Evolutionary conservation across 140 eudicot genomes (phyloP).

Genomic region (Stevia rebaudiana): DNA sequence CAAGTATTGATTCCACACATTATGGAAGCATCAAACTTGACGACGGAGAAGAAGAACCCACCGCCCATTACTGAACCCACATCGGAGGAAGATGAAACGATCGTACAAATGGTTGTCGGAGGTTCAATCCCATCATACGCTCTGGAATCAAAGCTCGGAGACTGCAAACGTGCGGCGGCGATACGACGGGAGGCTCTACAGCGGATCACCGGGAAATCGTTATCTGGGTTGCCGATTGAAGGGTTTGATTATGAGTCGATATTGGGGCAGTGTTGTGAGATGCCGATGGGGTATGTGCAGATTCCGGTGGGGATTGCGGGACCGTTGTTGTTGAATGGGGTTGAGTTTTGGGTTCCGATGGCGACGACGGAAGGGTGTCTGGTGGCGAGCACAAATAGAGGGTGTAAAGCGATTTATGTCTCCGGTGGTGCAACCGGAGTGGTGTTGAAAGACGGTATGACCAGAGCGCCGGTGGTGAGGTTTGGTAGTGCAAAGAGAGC

Average conservation of each 20-base stretch:
- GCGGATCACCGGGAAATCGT: constrained; percentile 17
- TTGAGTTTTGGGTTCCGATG: constrained; percentile 28
- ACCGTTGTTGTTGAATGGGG: constrained; percentile 31
- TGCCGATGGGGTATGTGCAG: constrained; percentile 43
- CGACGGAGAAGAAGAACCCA: constrained; percentile 2
- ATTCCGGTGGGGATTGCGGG: constrained; percentile 42
- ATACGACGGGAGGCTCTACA: constrained; percentile 25
- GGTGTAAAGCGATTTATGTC: constrained; percentile 30
- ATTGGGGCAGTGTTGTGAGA: constrained; percentile 40
- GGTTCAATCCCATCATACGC: constrained; percentile 20
- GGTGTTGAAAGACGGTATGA: constrained; percentile 33
- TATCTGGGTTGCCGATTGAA: constrained; percentile 25
- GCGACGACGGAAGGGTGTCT: constrained; percentile 41
- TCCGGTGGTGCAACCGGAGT: constrained; percentile 36
- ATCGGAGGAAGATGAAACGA: constrained; percentile 12
- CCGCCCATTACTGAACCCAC: not conserved
- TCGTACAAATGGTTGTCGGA: constrained; percentile 8
- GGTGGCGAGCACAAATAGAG: constrained; percentile 39
- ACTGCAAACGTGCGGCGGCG: constrained; percentile 23
- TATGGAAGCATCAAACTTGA: not conserved
- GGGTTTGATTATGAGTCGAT: constrained; percentile 36
- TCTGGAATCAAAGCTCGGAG: constrained; percentile 20
- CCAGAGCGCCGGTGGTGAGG: constrained; percentile 41
- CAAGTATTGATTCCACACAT: constrained; percentile 15
- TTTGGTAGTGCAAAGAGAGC: constrained; percentile 33